Conservation (phyloP, 768 basidiomycete species). For the Sporobolomyces phaffii region DNA sequence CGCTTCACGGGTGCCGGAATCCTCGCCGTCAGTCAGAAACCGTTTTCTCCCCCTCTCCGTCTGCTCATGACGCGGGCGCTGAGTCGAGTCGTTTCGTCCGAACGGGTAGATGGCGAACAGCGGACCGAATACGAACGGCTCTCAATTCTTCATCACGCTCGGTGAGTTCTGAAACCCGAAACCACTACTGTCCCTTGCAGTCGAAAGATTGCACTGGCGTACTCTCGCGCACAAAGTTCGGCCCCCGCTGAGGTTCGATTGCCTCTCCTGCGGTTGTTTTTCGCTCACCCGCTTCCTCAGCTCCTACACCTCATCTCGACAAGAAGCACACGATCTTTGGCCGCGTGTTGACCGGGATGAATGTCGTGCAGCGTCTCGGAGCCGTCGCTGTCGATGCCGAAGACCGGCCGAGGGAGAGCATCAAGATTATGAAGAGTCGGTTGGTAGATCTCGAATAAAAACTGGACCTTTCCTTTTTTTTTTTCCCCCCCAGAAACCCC, state of each 20-base stretch:
- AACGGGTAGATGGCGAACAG: constrained; percentile 47
- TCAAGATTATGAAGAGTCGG: constrained; percentile 79
- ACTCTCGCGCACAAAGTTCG: background rate
- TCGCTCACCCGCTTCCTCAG: background rate
- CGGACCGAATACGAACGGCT: constrained; percentile 51
- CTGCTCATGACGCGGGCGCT: too few relatives aligned
- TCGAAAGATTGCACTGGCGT: too few relatives aligned
- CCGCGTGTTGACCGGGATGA: constrained; percentile 81
- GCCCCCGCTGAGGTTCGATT: background rate
- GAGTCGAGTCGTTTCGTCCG: background rate
- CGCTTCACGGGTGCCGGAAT: constrained; percentile 95
- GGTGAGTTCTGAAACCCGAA: constrained; percentile 27
- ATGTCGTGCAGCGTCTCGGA: constrained; percentile 82
- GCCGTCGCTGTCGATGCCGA: constrained; percentile 83
- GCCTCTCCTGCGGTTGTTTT: constrained; percentile 5
- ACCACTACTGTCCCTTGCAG: too few relatives aligned
- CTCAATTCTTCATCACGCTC: constrained; percentile 45
- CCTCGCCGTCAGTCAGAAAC: constrained; percentile 55
- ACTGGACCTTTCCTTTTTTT: background rate
- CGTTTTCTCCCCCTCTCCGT: background rate
- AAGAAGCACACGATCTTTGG: constrained; percentile 56
- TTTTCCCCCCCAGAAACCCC: too few relatives aligned
- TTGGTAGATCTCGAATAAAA: constrained; percentile 44
- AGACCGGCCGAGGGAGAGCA: constrained; percentile 72
- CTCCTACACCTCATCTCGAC: constrained; percentile 46